Base-by-base conservation (phyloP, 208 protist species). In the Blastocrithidia nonstop region DNA sequence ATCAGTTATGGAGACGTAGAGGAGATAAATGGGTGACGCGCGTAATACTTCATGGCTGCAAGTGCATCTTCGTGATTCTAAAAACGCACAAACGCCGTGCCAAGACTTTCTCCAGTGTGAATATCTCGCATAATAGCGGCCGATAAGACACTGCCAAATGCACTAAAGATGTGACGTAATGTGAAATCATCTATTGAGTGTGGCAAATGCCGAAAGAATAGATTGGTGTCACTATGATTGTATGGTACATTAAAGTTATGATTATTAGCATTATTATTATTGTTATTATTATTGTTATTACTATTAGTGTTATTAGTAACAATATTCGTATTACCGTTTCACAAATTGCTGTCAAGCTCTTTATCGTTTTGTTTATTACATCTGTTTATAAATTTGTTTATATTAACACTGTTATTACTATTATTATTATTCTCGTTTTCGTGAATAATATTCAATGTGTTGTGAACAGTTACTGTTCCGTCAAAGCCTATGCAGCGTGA, bases 61-160 rank as follows among this genome's bases (percentile, higher is more conserved):
- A 43, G 28, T 9, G 58, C 58, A 31, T 59, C 51, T 27, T 63
- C 52, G 26, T 69, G 59, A 3, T 45, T 57, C 2, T 33, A 40
- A 47, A 63, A 73, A 43, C 61, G 56, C 20, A 78, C 70, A 45
- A 74, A 78, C 1, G 53, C 70, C 0, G 54, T 70, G 32, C 61
- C 70, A 19, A 65, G 65, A 23, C 59, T 66, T 25, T 48, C 32
- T 2, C 70, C 70, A 0, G 60, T 74, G 47, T 51, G 56, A n/a
- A 73, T 63, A 45, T 73, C 54, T 3, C 59, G 61, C 65, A 74
- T 70, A 32, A 78, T 57, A 33, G 57, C 66, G 26, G 61, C 51
- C 0, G 65, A 65, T 3, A 57, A 27, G n/a, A 78, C 51, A 5
- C 16, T 29, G 20, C 70, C 70, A 11, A 66, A 67, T 15, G 29